phyloP scores from a whole-genome alignment of 805 yeast genomes.

The Spathaspora boniae region DNA sequence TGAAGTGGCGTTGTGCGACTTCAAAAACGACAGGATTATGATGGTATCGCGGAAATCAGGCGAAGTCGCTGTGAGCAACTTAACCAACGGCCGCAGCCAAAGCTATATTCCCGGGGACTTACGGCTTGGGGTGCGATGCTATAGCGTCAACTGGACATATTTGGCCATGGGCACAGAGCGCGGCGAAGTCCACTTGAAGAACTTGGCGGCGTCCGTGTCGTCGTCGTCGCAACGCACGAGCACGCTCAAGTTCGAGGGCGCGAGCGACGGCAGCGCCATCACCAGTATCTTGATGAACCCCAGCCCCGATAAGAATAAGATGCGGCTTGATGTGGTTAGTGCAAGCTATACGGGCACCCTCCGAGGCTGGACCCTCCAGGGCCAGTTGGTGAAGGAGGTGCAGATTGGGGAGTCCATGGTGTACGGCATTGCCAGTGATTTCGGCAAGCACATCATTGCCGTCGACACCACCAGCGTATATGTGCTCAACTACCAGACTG shows the following conservation, averaged over 20 bases:
- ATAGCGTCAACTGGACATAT: slow-evolving; percentile 29
- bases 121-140: slow-evolving; percentile 6
- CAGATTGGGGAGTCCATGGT: slow-evolving; percentile 12
- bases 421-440: slow-evolving; percentile 24
- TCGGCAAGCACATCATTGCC: slow-evolving; percentile 19
- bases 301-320: slow-evolving; percentile 18
- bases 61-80: slow-evolving; percentile 26
- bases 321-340: slow-evolving; percentile 23
- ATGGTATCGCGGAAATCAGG: slow-evolving; percentile 26
- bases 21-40: slow-evolving; percentile 20
- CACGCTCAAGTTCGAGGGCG: slow-evolving; percentile 13
- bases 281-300: slow-evolving; percentile 18
- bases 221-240: slow-evolving; percentile 22
- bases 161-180: slow-evolving; percentile 23
- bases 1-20: slow-evolving; percentile 22
- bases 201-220: slow-evolving; percentile 29
- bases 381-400: slow-evolving; percentile 12
- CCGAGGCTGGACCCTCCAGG: slow-evolving; percentile 23
- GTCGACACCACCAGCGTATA: slow-evolving; percentile 15
- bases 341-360: slow-evolving; percentile 22
- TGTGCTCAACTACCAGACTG: slow-evolving; percentile 17
- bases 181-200: slow-evolving; percentile 31
- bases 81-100: slow-evolving; percentile 35
- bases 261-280: slow-evolving; percentile 12
- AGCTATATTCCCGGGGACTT: slow-evolving; percentile 32